Percentiles rank a stretch among this genome's conserved stretches.
Evolutionary conservation across 2,329 filamentous ascomycete species (phyloP).

Genomic region (Dothiorella sarmentorum): DNA sequence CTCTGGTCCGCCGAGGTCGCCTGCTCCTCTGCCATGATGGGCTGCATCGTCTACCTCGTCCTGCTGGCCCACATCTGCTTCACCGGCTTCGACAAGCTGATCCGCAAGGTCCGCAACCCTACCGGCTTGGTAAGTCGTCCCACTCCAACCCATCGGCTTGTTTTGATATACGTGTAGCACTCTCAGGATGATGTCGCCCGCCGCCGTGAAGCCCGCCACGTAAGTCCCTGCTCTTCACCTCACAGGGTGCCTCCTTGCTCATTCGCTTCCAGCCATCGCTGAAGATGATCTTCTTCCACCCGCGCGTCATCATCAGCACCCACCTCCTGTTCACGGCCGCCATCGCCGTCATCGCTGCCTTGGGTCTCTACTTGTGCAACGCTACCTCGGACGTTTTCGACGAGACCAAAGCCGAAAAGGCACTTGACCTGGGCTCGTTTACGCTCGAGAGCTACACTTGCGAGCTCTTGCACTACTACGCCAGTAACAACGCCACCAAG

Average conservation of each 20-base stretch:
- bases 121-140: neutral
- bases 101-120: constrained; percentile 1
- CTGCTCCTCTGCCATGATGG: neutral
- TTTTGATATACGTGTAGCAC: too few relatives aligned
- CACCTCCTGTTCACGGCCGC: neutral
- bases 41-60: neutral
- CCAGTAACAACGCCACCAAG: too few relatives aligned
- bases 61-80: neutral
- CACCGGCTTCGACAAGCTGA: neutral
- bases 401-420: neutral
- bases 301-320: neutral
- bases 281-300: constrained; percentile 7
- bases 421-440: neutral
- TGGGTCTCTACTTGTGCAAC: too few relatives aligned
- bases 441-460: neutral
- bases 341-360: neutral
- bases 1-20: neutral
- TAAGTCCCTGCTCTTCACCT: neutral
- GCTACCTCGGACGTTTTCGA: neutral
- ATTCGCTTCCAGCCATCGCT: neutral
- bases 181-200: too few relatives aligned
- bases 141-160: neutral
- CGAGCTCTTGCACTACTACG: neutral
- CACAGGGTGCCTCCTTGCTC: neutral
- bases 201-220: neutral